phyloP scores from a whole-genome alignment of 1,284 basidiomycete genomes.

The Xanthoconium separans region DNA sequence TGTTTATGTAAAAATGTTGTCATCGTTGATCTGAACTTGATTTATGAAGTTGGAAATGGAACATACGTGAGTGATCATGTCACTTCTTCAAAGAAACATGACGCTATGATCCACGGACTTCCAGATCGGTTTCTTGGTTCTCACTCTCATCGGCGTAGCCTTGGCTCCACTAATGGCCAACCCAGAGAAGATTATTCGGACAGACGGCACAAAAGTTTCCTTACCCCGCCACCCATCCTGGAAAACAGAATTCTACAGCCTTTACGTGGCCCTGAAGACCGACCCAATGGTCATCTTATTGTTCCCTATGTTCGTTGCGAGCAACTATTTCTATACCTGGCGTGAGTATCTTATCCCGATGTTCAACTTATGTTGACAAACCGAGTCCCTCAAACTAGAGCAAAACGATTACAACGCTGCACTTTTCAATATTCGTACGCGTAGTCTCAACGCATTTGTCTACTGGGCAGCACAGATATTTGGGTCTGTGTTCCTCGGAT shows the following conservation, averaged over 20 bases:
- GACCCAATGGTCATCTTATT: constrained; percentile 60
- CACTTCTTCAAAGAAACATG: neutral
- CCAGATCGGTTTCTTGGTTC: constrained; percentile 71
- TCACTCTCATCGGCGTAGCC: constrained; percentile 62
- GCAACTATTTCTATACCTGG: constrained; percentile 70
- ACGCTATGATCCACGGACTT: neutral
- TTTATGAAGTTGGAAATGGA: constrained; percentile 48
- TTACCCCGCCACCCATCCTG: constrained; percentile 65
- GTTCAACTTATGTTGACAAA: neutral
- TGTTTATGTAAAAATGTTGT: neutral
- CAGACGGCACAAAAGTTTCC: constrained; percentile 68
- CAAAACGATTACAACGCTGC: constrained; percentile 53
- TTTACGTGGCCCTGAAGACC: constrained; percentile 52
- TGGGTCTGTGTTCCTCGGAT: constrained; percentile 39
- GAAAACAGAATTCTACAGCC: constrained; percentile 54
- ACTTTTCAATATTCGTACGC: constrained; percentile 49
- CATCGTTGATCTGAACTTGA: constrained; percentile 6
- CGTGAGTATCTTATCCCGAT: constrained; percentile 19
- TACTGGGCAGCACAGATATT: constrained; percentile 43
- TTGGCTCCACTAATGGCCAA: constrained; percentile 70
- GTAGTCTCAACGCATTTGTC: constrained; percentile 37
- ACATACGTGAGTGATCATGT: constrained; percentile 52
- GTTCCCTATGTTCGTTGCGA: constrained; percentile 70
- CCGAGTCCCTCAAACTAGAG: constrained; percentile 30
- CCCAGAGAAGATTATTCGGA: constrained; percentile 65